Evolutionary conservation across 2,329 filamentous ascomycete genomes (phyloP).

Genomic region (Diaporthe amygdali): DNA sequence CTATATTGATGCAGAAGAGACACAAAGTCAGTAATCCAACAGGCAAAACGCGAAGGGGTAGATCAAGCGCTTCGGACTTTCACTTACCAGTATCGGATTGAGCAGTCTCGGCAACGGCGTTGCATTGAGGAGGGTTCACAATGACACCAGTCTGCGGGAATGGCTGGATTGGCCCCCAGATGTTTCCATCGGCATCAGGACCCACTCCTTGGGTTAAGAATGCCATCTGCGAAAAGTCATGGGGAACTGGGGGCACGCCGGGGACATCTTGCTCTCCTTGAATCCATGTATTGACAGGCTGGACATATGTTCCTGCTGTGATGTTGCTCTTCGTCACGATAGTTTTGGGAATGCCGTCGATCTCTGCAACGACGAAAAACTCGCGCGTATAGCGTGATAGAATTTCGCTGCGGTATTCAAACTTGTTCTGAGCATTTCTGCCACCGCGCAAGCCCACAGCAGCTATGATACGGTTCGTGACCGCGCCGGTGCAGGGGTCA

Average conservation of each 20-base stretch:
- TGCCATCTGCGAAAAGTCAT: slow-evolving; percentile 42
- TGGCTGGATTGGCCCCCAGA: slow-evolving; percentile 43
- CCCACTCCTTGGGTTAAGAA: slow-evolving; percentile 42
- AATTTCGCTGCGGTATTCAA: slow-evolving; percentile 40
- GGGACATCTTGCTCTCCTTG: slow-evolving; percentile 43
- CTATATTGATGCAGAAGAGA: neutral
- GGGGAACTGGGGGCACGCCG: slow-evolving; percentile 38
- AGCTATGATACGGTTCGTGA: slow-evolving; percentile 40
- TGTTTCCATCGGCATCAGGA: slow-evolving; percentile 38
- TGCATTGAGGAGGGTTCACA: slow-evolving; percentile 28
- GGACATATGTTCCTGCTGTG: slow-evolving; percentile 39
- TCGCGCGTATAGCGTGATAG: slow-evolving; percentile 40
- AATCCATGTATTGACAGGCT: slow-evolving; percentile 43
- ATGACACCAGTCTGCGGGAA: slow-evolving; percentile 43
- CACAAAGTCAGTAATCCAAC: slow-evolving; percentile 14
- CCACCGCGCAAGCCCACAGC: slow-evolving; percentile 37
- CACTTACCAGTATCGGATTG: neutral
- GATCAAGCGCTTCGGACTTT: neutral
- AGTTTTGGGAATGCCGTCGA: slow-evolving; percentile 37
- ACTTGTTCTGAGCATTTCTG: slow-evolving; percentile 41
- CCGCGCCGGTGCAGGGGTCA: slow-evolving; percentile 41
- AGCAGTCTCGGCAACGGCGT: neutral
- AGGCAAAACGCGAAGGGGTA: too few species aligned
- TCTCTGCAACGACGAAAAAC: slow-evolving; percentile 39
- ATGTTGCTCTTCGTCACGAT: slow-evolving; percentile 40